Conservation (phyloP, 345 rosid genomes). For the Mercurialis annua region DNA sequence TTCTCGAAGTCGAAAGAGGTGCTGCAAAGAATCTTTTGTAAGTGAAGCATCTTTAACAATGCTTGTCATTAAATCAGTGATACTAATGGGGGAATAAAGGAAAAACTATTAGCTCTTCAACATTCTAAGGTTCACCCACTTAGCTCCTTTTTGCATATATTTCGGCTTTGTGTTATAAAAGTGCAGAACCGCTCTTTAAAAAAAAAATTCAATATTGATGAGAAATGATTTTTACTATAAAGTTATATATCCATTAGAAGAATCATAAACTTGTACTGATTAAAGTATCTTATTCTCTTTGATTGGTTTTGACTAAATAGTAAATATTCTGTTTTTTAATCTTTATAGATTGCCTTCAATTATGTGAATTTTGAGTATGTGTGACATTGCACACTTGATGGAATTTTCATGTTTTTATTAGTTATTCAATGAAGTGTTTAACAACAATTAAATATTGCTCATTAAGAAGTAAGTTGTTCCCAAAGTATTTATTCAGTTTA, state of each 20-base stretch:
- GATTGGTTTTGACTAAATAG: too few relatives aligned
- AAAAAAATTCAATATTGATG: neutral
- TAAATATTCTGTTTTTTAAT: too few relatives aligned
- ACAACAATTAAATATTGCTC: neutral
- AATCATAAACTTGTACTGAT: too few relatives aligned
- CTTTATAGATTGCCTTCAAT: too few relatives aligned
- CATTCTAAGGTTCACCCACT: neutral
- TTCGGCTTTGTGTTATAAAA: neutral
- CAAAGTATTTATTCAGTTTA: neutral
- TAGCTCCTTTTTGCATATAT: neutral
- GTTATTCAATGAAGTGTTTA: neutral
- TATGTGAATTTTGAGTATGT: neutral
- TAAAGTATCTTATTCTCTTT: too few relatives aligned
- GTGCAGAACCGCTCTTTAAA: neutral
- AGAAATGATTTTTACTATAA: too few relatives aligned
- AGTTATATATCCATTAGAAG: too few relatives aligned
- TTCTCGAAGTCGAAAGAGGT: neutral
- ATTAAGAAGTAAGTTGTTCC: neutral
- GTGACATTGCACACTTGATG: neutral
- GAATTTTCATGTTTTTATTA: neutral
- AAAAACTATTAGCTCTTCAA: neutral
- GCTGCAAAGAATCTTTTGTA: neutral
- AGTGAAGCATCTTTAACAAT: constrained; percentile 6
- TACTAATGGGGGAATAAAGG: constrained; percentile 25
- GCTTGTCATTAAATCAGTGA: neutral